Percentiles rank a stretch among this genome's conserved stretches.
These are phyloP conservation scores for Acanthamoeba rhysodes DNA, from an alignment of 208 protist genomes.

Conservation along the genomic window DNA sequence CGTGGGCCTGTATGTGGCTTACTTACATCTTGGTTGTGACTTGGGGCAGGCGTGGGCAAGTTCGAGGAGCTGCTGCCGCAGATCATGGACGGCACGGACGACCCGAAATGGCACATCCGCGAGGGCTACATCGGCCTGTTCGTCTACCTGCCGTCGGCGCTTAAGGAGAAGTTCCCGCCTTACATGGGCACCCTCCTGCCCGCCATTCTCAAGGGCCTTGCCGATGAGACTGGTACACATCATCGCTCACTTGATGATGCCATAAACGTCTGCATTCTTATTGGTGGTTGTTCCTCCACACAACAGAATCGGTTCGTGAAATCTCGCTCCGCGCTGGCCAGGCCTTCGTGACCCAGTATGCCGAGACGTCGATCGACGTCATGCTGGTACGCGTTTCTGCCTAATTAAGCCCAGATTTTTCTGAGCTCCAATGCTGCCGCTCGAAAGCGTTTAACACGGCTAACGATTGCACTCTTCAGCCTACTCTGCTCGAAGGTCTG, in stretches of 20 bases:
- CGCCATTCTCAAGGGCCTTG: constrained; percentile 87
- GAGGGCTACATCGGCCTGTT: constrained; percentile 90
- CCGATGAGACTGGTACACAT: constrained; percentile 83
- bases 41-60: neutral
- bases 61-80: constrained; percentile 84
- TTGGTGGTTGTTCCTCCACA: neutral
- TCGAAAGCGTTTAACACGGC: neutral
- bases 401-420: no score
- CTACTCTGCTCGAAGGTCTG: constrained; percentile 88
- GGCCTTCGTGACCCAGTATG: constrained; percentile 89
- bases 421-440: no score
- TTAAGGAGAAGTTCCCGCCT: constrained; percentile 85
- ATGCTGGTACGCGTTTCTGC: constrained; percentile 7
- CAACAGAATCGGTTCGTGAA: constrained; percentile 89
- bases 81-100: constrained; percentile 83
- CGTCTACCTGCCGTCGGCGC: constrained; percentile 88
- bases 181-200: constrained; percentile 87
- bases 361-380: constrained; percentile 73
- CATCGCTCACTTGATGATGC: neutral
- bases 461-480: constrained; percentile 64
- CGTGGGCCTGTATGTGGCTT: neutral
- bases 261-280: neutral
- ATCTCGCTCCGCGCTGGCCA: constrained; percentile 90
- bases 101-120: constrained; percentile 82
- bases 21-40: neutral